A percentile compares a stretch with the other conserved stretches of the same genome.
phyloP scores from a whole-genome alignment of 176 grass and related monocot species.

The Oryza officinalis region DNA sequence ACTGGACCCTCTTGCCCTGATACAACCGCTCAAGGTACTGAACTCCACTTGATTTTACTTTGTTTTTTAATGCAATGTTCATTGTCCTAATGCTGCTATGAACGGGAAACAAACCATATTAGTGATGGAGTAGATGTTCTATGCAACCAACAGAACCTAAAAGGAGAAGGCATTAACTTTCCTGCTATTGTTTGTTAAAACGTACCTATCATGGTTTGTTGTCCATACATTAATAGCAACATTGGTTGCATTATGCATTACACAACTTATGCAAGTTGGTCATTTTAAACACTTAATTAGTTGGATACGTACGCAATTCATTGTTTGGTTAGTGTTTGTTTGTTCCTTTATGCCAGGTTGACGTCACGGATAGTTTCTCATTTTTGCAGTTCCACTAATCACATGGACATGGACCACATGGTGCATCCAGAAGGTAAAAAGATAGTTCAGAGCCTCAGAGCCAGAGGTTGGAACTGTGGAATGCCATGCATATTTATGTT shows the following conservation, averaged over 20 bases:
- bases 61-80: neutral
- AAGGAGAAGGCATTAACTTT: neutral
- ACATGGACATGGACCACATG: neutral
- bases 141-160: neutral
- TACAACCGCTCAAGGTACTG: neutral
- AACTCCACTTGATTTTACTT: neutral
- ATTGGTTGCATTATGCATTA: neutral
- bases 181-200: neutral
- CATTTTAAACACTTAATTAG: neutral
- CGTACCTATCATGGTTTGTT: neutral
- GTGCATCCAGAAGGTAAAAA: neutral
- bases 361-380: neutral
- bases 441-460: neutral
- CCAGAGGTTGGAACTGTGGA: neutral
- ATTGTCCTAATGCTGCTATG: neutral
- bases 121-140: neutral
- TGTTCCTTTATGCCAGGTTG: neutral
- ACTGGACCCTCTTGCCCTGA: neutral
- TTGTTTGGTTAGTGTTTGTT: neutral
- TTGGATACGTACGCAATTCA: conserved; percentile 13
- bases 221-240: neutral
- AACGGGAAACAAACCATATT: neutral
- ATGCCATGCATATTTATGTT: neutral
- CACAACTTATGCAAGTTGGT: neutral
- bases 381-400: conserved; percentile 1